phyloP scores from a whole-genome alignment of 441 rosid genomes.

The Hypseocharis bilobata region DNA sequence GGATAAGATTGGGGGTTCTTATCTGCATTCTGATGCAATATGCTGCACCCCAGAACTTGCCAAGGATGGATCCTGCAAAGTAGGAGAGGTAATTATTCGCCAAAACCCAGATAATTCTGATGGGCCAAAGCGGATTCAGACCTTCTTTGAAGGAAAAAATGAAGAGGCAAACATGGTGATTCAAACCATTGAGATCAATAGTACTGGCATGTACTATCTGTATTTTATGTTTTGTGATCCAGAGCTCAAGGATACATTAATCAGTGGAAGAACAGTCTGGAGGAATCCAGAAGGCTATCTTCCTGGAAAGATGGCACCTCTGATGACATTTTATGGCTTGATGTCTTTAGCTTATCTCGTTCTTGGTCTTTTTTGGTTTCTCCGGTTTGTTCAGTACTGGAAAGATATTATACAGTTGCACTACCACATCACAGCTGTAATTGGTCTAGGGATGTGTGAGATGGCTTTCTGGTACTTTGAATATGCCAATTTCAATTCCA shows the following conservation, averaged over 20 bases:
- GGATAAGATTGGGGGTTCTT: slow-evolving; percentile 27
- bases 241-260: slow-evolving; percentile 19
- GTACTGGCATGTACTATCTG: slow-evolving; percentile 32
- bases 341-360: slow-evolving; percentile 32
- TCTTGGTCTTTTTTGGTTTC: slow-evolving; percentile 33
- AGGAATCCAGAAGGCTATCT: slow-evolving; percentile 33
- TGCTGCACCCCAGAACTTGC: slow-evolving; percentile 30
- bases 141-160: slow-evolving; percentile 30
- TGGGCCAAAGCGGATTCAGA: slow-evolving; percentile 26
- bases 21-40: slow-evolving; percentile 25
- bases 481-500: slow-evolving; percentile 28
- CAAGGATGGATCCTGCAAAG: slow-evolving; percentile 26
- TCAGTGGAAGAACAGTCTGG: slow-evolving; percentile 32
- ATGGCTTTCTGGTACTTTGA: slow-evolving; percentile 36
- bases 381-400: slow-evolving; percentile 29
- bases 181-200: slow-evolving; percentile 25
- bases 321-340: slow-evolving; percentile 29
- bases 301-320: slow-evolving; percentile 34
- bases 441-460: slow-evolving; percentile 36
- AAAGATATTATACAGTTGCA: slow-evolving; percentile 29
- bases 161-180: slow-evolving; percentile 28
- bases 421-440: slow-evolving; percentile 31
- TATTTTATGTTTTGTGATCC: slow-evolving; percentile 37
- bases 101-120: slow-evolving; percentile 15
- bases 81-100: slow-evolving; percentile 32